Percentiles rank a stretch among this genome's conserved stretches.
These are phyloP conservation scores for Carex pumila DNA, from an alignment of 176 grass and related monocot species.

Conservation along the genomic window DNA sequence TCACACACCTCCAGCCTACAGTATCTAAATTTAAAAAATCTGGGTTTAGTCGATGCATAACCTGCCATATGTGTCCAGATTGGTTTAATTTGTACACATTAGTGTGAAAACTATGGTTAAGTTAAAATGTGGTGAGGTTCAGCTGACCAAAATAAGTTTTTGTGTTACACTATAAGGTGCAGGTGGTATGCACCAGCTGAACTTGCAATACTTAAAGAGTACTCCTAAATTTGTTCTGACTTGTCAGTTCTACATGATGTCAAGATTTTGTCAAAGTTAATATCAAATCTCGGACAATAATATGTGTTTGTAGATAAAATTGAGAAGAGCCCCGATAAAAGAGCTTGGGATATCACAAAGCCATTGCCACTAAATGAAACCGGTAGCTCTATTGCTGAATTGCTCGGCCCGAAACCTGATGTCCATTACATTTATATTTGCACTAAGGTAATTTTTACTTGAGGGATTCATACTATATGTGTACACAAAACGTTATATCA, in stretches of 20 bases:
- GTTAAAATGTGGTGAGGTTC: not conserved
- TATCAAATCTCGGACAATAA: not conserved
- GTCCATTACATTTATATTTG: conserved; percentile 94
- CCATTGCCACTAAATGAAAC: conserved; percentile 68
- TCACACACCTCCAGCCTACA: not conserved
- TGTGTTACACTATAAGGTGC: not conserved
- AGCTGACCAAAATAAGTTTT: not conserved
- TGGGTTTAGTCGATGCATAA: not conserved
- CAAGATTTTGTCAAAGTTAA: not conserved
- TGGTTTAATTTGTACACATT: not conserved
- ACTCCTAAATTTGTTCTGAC: not conserved
- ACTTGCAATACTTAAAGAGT: not conserved
- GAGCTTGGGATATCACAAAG: conserved; percentile 56
- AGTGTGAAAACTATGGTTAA: not conserved
- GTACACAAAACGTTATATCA: no score
- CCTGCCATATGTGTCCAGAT: not conserved
- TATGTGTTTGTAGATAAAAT: conserved; percentile 43
- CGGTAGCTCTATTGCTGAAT: conserved; percentile 26
- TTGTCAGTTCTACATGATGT: not conserved
- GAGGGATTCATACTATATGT: no score
- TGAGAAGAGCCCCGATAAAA: conserved; percentile 47
- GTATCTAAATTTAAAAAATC: not conserved
- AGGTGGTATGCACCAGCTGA: not conserved
- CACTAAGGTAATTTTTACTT: conserved; percentile 49
- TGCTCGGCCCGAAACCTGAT: conserved; percentile 76